phyloP scores from a whole-genome alignment of 2,329 filamentous ascomycete genomes.

The Clarireedia monteithiana region DNA sequence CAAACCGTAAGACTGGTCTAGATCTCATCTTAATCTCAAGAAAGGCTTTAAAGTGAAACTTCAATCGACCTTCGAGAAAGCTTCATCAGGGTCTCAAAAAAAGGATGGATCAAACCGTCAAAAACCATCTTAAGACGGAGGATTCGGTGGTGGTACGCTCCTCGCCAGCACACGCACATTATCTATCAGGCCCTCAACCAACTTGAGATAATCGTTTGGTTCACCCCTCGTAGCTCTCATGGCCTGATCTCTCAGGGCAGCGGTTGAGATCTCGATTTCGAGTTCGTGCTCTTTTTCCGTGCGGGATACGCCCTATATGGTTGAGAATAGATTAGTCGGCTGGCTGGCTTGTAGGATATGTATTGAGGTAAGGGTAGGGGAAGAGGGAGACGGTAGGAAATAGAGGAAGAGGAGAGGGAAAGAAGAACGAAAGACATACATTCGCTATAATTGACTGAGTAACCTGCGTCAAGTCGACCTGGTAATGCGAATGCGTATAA shows the following conservation, averaged over 20 bases:
- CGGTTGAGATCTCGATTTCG: conserved; percentile 66
- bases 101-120: not conserved
- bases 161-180: conserved; percentile 39
- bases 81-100: not conserved
- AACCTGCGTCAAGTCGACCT: conserved; percentile 91
- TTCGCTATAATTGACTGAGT: conserved; percentile 59
- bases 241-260: conserved; percentile 58
- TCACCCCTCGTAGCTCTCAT: conserved; percentile 40
- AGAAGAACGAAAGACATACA: conserved; percentile 21
- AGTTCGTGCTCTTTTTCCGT: conserved; percentile 67
- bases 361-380: too few species aligned
- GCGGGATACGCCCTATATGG: conserved; percentile 18
- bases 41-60: too few species aligned
- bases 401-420: not conserved
- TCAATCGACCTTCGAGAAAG: not conserved
- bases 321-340: too few species aligned
- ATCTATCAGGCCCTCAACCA: conserved; percentile 68
- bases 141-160: not conserved
- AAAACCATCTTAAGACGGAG: not conserved
- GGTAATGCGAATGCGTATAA: conserved; percentile 81
- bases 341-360: too few species aligned
- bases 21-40: too few species aligned
- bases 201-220: conserved; percentile 53
- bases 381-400: conserved; percentile 2
- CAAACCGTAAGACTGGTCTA: too few species aligned